These are phyloP conservation scores for Vinca minor DNA, from an alignment of 257 asterid species.

Conservation along the genomic window DNA sequence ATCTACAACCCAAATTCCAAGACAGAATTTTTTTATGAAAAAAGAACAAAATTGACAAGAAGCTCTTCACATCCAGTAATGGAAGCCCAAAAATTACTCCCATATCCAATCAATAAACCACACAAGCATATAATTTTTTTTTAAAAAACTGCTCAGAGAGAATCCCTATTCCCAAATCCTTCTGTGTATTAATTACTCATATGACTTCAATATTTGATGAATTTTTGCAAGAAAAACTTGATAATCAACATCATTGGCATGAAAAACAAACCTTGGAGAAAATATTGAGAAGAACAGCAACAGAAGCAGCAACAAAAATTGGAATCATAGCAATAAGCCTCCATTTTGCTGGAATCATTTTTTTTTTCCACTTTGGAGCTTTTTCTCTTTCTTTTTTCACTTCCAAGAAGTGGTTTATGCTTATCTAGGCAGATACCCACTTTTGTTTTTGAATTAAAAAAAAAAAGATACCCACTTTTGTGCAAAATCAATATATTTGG, in stretches of 20 bases:
- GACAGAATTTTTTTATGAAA: too few species aligned
- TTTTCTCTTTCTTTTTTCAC: slow-evolving; percentile 10
- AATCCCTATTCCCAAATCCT: too few species aligned
- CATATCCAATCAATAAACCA: background rate
- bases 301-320: slow-evolving; percentile 50
- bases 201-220: background rate
- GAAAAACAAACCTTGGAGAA: slow-evolving; percentile 48
- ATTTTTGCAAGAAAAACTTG: slow-evolving; percentile 11
- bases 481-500: too few species aligned
- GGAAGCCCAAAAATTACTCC: background rate
- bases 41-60: background rate
- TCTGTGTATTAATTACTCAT: too few species aligned
- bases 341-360: slow-evolving; percentile 55
- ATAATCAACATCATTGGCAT: background rate
- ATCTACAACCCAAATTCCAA: too few species aligned
- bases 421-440: too few species aligned
- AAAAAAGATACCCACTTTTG: too few species aligned
- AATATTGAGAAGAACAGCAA: slow-evolving; percentile 43
- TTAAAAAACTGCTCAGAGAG: background rate
- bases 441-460: too few species aligned
- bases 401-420: slow-evolving; percentile 9
- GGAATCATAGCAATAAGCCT: slow-evolving; percentile 57
- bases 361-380: slow-evolving; percentile 16
- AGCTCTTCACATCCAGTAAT: background rate
- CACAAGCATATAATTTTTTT: background rate